Evolutionary conservation across 2,329 filamentous ascomycete genomes (phyloP), one percentile per base, ranked within the genome.

Genomic region (Apiospora rasikravindrae): DNA sequence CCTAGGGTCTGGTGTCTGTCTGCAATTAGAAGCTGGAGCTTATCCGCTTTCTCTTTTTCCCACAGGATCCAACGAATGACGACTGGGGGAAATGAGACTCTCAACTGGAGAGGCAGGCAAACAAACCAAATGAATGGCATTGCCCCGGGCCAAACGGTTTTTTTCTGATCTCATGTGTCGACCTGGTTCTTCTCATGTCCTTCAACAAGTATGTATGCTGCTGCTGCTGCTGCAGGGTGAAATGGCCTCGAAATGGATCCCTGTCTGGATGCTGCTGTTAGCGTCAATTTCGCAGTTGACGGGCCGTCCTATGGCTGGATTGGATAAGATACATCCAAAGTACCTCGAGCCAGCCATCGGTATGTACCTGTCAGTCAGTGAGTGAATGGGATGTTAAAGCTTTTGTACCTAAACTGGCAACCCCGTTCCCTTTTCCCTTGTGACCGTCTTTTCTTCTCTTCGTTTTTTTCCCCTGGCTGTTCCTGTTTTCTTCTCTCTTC

Each of bases 371-470:
- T 42, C 67, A 49, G 67, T 53, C 71, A 61, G 64, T 67, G 66
- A 67, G 44, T 72, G 57, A 64, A 29, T 64, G 57, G 37, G 57
- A 69, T 73, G 71, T 71, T 70, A 73, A 73, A 73, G 71, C 71
- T 49, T 69, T 75, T 73, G 75, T 78, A 76, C 77, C 77, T 73
- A 77, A 74, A 73, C 77, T 78, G 72, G 78, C 80, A 78, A 64
- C 80, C 78, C 77, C 75, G 75, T 76, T 73, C 74, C 75, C 76
- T 75, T 77, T 78, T 77, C 75, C 75, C 76, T 77, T 77, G 75
- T 76, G 70, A 76, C 74, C 73, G 72, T 75, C 76, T 76, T 71
- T 75, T 70, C 74, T 73, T 73, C 57, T 73, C 72, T 72, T 71
- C 70, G 72, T 69, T 49, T 69, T 71, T 73, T 73, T 2, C 67